Evolutionary conservation across 257 asterid genomes (phyloP), one percentile per base, ranked within the genome.

Genomic region (Solanum lycopersicoides): DNA sequence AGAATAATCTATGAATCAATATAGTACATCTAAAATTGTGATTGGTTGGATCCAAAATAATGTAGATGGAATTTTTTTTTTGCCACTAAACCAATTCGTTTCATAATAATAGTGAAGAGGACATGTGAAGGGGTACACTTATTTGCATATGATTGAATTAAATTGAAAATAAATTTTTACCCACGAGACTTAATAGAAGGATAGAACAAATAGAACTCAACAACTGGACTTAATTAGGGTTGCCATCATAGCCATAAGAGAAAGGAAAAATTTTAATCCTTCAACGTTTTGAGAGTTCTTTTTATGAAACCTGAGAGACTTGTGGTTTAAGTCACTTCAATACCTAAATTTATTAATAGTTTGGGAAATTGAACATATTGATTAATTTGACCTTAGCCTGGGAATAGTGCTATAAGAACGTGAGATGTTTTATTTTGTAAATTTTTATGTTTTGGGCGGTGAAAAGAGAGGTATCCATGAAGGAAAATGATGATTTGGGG

Each of bases 361-460:
- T 87, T 82, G 5, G 87, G 73, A 6, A 89, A 68, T 23, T 73
- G 89, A 34, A 89, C 74, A 25, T 45, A 28, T 10, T 89, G 90
- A 32, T 89, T 89, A 84, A 89, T 85, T 34, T 89, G 88, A 25
- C 90, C 90, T 82, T 89, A 90, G 7, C 72, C 88, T 12, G 88
- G 90, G 34, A 87, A 87, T 53, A 87, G 72, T 42, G 82, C 90
- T 0, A 89, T 32, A 14, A 85, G 90, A 45, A 87, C 72, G 47
- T 89, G 90, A 69, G 25, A 83, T 42, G 16, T 35, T 35, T 14
- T 13, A 14, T 47, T 47, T 47, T 47, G 7, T 47, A 47, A 47
- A 5, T 14, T 47, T 14, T 47, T 47, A 47, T 13, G 15, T 34
- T 35, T 18, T 30, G 32, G 35, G 83, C 2, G 23, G 56, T 72